Percentiles rank a stretch among this genome's conserved stretches.
Conservation (phyloP, 805 yeast species). For the Clavispora vitiphila region DNA sequence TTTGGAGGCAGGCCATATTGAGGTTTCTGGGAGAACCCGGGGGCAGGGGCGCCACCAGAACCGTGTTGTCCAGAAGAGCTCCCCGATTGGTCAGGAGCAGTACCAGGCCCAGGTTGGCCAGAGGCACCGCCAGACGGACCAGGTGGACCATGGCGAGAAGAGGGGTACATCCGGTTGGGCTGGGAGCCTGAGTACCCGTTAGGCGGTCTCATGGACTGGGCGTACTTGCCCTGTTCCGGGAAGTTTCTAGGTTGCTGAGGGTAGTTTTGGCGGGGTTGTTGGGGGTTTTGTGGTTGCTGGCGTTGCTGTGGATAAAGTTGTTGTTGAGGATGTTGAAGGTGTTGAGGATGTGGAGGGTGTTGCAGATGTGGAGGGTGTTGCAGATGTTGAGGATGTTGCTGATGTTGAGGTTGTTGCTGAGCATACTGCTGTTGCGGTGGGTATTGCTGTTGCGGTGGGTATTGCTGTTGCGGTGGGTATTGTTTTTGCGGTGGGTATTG, state of each 20-base stretch:
- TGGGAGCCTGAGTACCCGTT: too few species aligned
- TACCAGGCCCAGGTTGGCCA: too few species aligned
- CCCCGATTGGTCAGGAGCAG: too few species aligned
- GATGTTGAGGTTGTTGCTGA: constrained; percentile 2
- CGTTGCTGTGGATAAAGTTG: constrained; percentile 7
- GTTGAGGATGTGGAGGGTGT: background rate
- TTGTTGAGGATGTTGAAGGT: background rate
- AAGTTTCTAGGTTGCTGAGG: too few species aligned
- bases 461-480: constrained; percentile 12
- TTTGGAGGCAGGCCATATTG: background rate
- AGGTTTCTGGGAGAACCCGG: background rate
- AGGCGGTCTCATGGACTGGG: too few species aligned
- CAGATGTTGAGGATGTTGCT: constrained; percentile 4
- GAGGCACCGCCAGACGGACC: too few species aligned
- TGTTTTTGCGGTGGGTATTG: constrained; percentile 8
- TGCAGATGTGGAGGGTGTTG: constrained; percentile 1
- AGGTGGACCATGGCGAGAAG: too few species aligned
- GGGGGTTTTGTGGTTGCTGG: background rate
- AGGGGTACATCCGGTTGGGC: too few species aligned
- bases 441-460: constrained; percentile 1
- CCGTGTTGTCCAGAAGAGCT: too few species aligned
- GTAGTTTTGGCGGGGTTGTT: too few species aligned
- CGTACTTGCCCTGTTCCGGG: too few species aligned
- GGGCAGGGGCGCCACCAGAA: too few species aligned
- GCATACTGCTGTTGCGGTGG: constrained; percentile 3